Conservation (phyloP, 352 stramenopile species). For the Pythium folliculosum region DNA sequence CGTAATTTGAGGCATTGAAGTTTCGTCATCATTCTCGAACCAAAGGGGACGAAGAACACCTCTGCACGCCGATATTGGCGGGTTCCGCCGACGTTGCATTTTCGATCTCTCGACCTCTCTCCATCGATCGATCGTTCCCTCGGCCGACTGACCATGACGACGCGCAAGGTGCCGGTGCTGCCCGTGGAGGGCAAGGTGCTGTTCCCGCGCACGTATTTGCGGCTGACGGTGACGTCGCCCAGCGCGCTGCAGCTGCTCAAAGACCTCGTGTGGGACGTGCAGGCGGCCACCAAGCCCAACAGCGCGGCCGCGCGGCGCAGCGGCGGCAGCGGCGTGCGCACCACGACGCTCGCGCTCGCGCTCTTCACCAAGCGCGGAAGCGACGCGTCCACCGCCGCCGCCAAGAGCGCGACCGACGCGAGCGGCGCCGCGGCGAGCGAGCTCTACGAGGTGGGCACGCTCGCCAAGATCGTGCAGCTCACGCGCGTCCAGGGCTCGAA, state of each 20-base stretch:
- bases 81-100: too few relatives aligned
- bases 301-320: slow-evolving; percentile 28
- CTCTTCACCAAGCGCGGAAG: slow-evolving; percentile 53
- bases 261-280: slow-evolving; percentile 75
- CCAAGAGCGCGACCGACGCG: slow-evolving; percentile 11
- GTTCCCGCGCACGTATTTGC: slow-evolving; percentile 76
- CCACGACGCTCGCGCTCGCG: slow-evolving; percentile 51
- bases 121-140: not conserved
- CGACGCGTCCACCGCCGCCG: not conserved
- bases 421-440: slow-evolving; percentile 32
- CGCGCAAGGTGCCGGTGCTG: slow-evolving; percentile 61
- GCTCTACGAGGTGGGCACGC: slow-evolving; percentile 59
- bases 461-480: slow-evolving; percentile 77
- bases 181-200: slow-evolving; percentile 71
- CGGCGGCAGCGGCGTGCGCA: slow-evolving; percentile 4
- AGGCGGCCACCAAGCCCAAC: slow-evolving; percentile 40
- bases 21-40: slow-evolving; percentile 32
- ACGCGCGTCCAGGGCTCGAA: slow-evolving; percentile 55
- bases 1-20: slow-evolving; percentile 22
- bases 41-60: not conserved
- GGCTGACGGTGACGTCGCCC: slow-evolving; percentile 62
- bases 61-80: not conserved
- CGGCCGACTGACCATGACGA: too few relatives aligned
- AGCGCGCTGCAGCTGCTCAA: slow-evolving; percentile 75
- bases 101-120: too few relatives aligned